Evolutionary conservation across 2,329 filamentous ascomycete genomes (phyloP).

Genomic region (Leptoxyphium fumago): DNA sequence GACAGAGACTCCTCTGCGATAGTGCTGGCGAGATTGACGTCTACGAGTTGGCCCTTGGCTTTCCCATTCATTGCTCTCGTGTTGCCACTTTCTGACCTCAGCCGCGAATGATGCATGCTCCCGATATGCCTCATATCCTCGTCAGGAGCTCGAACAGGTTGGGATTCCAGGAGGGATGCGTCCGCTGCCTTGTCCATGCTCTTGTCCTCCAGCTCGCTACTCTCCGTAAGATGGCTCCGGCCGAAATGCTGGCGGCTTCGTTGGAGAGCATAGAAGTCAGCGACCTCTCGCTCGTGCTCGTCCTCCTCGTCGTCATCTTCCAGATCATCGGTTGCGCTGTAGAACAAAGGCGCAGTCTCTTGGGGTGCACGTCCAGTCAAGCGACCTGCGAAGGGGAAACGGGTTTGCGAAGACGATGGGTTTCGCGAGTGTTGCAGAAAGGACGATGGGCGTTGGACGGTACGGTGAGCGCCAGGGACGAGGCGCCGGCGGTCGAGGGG

Average conservation of each 20-base stretch:
- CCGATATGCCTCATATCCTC: not conserved
- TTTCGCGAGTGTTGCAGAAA: constrained; percentile 59
- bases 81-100: constrained; percentile 2
- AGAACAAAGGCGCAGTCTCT: constrained; percentile 75
- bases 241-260: constrained; percentile 79
- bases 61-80: constrained; percentile 30
- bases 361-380: constrained; percentile 43
- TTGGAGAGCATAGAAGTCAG: constrained; percentile 87
- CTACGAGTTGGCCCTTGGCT: constrained; percentile 59
- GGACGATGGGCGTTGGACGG: constrained; percentile 33
- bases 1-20: constrained; percentile 29
- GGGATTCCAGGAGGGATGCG: constrained; percentile 22
- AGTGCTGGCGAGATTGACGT: constrained; percentile 66
- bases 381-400: constrained; percentile 68
- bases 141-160: constrained; percentile 23
- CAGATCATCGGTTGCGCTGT: constrained; percentile 79
- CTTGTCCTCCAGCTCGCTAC: constrained; percentile 65
- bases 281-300: constrained; percentile 77
- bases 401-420: constrained; percentile 51
- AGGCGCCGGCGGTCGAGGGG: constrained; percentile 34
- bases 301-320: constrained; percentile 87
- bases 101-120: constrained; percentile 24
- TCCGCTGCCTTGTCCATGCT: constrained; percentile 17
- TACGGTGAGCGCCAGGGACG: constrained; percentile 30
- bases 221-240: constrained; percentile 68